These are phyloP conservation scores for Macrolepiota fuliginosa DNA, from an alignment of 768 basidiomycete genomes.

Conservation along the genomic window DNA sequence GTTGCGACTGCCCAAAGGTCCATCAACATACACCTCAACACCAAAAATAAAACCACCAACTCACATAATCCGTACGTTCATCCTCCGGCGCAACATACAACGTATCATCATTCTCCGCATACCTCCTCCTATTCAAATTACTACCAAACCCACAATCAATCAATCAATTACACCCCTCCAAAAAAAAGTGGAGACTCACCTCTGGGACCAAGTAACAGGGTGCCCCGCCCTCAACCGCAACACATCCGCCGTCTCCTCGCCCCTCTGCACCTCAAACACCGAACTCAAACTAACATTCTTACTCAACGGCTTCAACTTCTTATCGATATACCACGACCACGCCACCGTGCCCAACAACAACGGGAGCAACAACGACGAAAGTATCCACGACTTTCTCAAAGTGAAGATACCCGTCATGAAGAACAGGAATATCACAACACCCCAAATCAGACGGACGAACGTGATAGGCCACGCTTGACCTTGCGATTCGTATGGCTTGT, in stretches of 20 bases:
- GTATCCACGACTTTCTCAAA: conserved; percentile 43
- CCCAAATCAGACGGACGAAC: conserved; percentile 89
- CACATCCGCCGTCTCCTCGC: conserved; percentile 82
- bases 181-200: conserved; percentile 39
- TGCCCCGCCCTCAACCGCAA: conserved; percentile 74
- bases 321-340: conserved; percentile 80
- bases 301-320: conserved; percentile 68
- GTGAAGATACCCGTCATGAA: conserved; percentile 98
- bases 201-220: conserved; percentile 87
- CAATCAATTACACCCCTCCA: background rate
- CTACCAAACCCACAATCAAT: conserved; percentile 33
- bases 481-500: conserved; percentile 96
- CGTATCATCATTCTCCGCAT: conserved; percentile 92
- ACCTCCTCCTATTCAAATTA: conserved; percentile 81
- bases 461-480: conserved; percentile 99
- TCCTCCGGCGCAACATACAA: conserved; percentile 95
- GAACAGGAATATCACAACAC: conserved; percentile 86
- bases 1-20: conserved; percentile 73
- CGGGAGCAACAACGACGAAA: conserved; percentile 64
- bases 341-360: conserved; percentile 71
- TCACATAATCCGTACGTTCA: conserved; percentile 84
- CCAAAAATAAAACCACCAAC: conserved; percentile 19
- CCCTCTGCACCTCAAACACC: conserved; percentile 85
- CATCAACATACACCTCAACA: background rate
- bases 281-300: conserved; percentile 84